Percentiles rank a stretch among this genome's conserved stretches.
Conservation (phyloP, 2,329 filamentous ascomycete genomes). For the Cladosporium sp. region DNA sequence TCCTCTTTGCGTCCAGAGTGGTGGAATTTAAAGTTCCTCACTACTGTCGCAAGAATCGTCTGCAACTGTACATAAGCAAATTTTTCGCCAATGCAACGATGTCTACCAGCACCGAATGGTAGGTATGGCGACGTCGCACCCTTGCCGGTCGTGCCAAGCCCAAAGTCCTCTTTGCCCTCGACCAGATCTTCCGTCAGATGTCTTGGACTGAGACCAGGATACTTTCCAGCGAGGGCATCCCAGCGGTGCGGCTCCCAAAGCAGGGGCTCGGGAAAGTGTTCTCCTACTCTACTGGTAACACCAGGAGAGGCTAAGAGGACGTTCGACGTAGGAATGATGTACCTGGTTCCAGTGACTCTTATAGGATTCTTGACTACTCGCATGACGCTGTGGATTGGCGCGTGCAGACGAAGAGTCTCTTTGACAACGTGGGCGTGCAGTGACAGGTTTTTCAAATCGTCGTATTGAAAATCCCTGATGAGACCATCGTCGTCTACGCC, state of each 20-base stretch:
- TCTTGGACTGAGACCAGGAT: slow-evolving; percentile 32
- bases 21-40: slow-evolving; percentile 76
- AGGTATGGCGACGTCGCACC: slow-evolving; percentile 87
- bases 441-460: slow-evolving; percentile 74
- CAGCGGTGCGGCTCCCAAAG: slow-evolving; percentile 91
- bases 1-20: slow-evolving; percentile 70
- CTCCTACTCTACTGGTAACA: slow-evolving; percentile 70
- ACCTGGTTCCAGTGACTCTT: slow-evolving; percentile 78
- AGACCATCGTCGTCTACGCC: slow-evolving; percentile 59
- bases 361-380: slow-evolving; percentile 89
- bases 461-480: slow-evolving; percentile 73
- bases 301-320: slow-evolving; percentile 82
- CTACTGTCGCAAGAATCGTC: slow-evolving; percentile 76
- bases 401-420: slow-evolving; percentile 87
- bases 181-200: slow-evolving; percentile 34
- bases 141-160: slow-evolving; percentile 90
- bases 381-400: slow-evolving; percentile 93
- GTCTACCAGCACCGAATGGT: slow-evolving; percentile 88
- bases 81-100: slow-evolving; percentile 94
- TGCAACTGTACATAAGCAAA: slow-evolving; percentile 93
- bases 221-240: slow-evolving; percentile 60
- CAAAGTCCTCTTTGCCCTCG: slow-evolving; percentile 81
- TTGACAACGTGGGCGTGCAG: slow-evolving; percentile 84
- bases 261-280: slow-evolving; percentile 79
- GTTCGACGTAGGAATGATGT: slow-evolving; percentile 77